Percentiles rank a stretch among this genome's conserved stretches.
Conservation (phyloP, 495 filamentous ascomycete species). For the Acidomyces sp. region DNA sequence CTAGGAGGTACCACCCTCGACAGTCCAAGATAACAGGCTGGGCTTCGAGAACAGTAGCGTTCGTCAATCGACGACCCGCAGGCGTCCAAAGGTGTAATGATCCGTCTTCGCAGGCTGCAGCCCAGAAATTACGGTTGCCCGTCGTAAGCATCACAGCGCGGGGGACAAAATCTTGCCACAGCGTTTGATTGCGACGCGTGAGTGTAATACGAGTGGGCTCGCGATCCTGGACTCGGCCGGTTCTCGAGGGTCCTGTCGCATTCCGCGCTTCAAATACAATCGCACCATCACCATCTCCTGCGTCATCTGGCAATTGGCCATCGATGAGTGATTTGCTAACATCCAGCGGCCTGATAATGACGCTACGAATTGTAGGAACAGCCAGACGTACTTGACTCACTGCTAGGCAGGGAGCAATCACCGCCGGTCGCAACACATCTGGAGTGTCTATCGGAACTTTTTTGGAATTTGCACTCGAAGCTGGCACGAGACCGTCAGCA, state of each 20-base stretch:
- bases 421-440: conserved; percentile 75
- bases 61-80: conserved; percentile 74
- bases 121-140: conserved; percentile 82
- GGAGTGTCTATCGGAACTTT: conserved; percentile 33
- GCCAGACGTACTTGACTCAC: conserved; percentile 80
- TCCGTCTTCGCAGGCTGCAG: conserved; percentile 84
- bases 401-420: conserved; percentile 63
- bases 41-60: conserved; percentile 72
- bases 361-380: conserved; percentile 72
- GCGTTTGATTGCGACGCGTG: conserved; percentile 62
- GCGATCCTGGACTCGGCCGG: conserved; percentile 44
- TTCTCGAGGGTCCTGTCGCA: conserved; percentile 43
- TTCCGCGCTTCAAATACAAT: conserved; percentile 64
- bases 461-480: conserved; percentile 8
- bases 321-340: conserved; percentile 24
- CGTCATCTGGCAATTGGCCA: conserved; percentile 33
- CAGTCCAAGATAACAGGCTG: conserved; percentile 89
- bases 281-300: conserved; percentile 32
- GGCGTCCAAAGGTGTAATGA: conserved; percentile 90
- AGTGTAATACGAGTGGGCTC: conserved; percentile 76
- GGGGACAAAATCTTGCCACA: conserved; percentile 92
- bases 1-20: conserved; percentile 76
- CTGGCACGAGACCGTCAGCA: conserved; percentile 54
- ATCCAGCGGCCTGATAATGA: conserved; percentile 59
- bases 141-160: conserved; percentile 71